Base-by-base conservation (phyloP, 768 basidiomycete genomes). In the Suillus decipiens region DNA sequence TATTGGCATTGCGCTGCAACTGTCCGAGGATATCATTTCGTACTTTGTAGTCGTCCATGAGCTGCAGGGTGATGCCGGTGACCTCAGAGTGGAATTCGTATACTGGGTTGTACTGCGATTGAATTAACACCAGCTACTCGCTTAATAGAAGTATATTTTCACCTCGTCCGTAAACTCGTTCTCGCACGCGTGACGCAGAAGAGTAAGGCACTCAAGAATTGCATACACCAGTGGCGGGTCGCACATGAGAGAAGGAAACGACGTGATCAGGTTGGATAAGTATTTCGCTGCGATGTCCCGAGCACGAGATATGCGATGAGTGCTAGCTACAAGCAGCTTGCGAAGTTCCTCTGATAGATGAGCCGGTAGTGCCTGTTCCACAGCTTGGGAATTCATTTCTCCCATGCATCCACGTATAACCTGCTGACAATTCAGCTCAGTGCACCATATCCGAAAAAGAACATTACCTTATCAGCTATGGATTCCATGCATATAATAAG, bases 221-320 rank as follows among this genome's bases (percentile, higher is more conserved):
- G 92, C 87, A 67, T 90, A 95, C 7, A 99, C 91, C 14, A 99
- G 82, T 11, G 88, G 82, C 4, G 89, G 85, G 69, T 96, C 90
- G 75, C 96, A 99, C 86, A 97, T 91, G 57, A 99, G 79, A 15
- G 95, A 95, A 2, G 97, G 95, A 76, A 98, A 98, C 1, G 91
- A 93, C 9, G 88, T 89, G 66, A 99, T 89, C 45, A 99, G 79
- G 43, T 88, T 84, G 75, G 94, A 86, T 33, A 98, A 82, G 71
- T 92, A 97, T 75, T 86, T 89, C 47, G 88, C 82, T 1, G 96
- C 92, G 36, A 95, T 81, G 39, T 91, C 89, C 39, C 96, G 83
- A 58, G 90, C 91, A 72, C 91, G 92, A 37, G 84, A 80, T 63
- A 93, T 86, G 34, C 93, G 86, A 75, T 96, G 93, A 3, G 93